phyloP scores from a whole-genome alignment of 2,329 filamentous ascomycete genomes.

The Decorospora gaudefroyi region DNA sequence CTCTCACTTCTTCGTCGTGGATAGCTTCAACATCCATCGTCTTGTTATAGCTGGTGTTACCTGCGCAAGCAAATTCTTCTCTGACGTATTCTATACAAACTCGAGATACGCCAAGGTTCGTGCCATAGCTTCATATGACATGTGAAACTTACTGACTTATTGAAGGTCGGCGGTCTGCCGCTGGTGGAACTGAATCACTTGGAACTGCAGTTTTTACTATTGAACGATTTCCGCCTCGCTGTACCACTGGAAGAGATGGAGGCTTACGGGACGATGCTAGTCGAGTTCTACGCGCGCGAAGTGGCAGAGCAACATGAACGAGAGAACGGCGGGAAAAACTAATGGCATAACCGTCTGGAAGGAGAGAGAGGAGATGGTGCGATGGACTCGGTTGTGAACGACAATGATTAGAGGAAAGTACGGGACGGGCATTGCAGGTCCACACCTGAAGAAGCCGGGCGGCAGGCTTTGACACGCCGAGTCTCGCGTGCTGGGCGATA shows the following conservation, averaged over 20 bases:
- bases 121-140: constrained; percentile 14
- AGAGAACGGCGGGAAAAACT: constrained; percentile 24
- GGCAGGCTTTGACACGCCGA: background rate
- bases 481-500: constrained; percentile 5
- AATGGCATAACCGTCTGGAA: constrained; percentile 7
- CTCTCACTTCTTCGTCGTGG: constrained; percentile 85
- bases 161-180: constrained; percentile 90
- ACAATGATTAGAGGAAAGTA: background rate
- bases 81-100: constrained; percentile 98
- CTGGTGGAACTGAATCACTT: constrained; percentile 92
- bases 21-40: constrained; percentile 98
- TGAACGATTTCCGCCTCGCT: constrained; percentile 94
- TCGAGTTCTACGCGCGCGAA: constrained; percentile 95
- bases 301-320: constrained; percentile 67
- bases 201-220: constrained; percentile 89
- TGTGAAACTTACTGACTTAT: constrained; percentile 13
- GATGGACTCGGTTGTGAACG: background rate
- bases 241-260: constrained; percentile 95
- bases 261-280: constrained; percentile 96
- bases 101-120: constrained; percentile 97
- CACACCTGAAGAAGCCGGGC: constrained; percentile 2
- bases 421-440: background rate
- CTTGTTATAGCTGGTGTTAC: constrained; percentile 96
- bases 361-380: background rate
- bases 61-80: constrained; percentile 99